Percentiles rank a stretch among this genome's conserved stretches.
These are phyloP conservation scores for Malus hybrid DNA, from an alignment of 331 rosid species.

Conservation along the genomic window DNA sequence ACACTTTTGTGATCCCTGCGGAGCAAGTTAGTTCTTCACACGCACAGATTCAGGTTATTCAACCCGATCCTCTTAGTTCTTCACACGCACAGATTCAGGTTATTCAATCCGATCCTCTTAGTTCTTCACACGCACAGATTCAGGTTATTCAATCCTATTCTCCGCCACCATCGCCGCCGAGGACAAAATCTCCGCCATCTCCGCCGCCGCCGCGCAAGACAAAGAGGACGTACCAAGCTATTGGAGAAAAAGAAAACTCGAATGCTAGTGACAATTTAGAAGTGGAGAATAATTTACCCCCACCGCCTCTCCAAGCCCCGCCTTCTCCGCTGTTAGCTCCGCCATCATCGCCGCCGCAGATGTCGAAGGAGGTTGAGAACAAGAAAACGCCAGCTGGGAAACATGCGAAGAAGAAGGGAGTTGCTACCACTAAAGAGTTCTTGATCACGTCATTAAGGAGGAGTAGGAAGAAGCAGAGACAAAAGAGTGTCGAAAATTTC, in stretches of 20 bases:
- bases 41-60: neutral
- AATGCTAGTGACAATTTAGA: slow-evolving; percentile 2
- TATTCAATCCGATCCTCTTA: neutral
- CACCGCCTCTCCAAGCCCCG: neutral
- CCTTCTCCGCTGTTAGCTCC: neutral
- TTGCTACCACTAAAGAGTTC: slow-evolving; percentile 48
- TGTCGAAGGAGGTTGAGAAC: slow-evolving; percentile 8
- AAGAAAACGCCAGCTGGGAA: slow-evolving; percentile 16
- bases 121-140: neutral
- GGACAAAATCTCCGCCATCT: neutral
- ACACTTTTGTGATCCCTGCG: slow-evolving; percentile 18
- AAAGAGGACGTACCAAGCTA: slow-evolving; percentile 27
- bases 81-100: neutral
- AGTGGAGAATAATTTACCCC: neutral
- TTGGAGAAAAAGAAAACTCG: slow-evolving; percentile 5
- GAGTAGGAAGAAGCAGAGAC: slow-evolving; percentile 63
- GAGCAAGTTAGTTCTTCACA: slow-evolving; percentile 9
- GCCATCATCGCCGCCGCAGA: neutral
- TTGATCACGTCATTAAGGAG: slow-evolving; percentile 30
- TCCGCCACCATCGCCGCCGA: neutral
- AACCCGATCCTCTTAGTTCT: neutral
- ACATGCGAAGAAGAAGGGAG: slow-evolving; percentile 39
- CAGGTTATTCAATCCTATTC: neutral
- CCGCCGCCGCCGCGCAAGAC: slow-evolving; percentile 15
- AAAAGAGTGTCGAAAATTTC: slow-evolving; percentile 53